A percentile compares a stretch with the other conserved stretches of the same genome.
phyloP scores from a whole-genome alignment of 192 early-diverging fungal genomes.

The Oehlia diaphana region DNA sequence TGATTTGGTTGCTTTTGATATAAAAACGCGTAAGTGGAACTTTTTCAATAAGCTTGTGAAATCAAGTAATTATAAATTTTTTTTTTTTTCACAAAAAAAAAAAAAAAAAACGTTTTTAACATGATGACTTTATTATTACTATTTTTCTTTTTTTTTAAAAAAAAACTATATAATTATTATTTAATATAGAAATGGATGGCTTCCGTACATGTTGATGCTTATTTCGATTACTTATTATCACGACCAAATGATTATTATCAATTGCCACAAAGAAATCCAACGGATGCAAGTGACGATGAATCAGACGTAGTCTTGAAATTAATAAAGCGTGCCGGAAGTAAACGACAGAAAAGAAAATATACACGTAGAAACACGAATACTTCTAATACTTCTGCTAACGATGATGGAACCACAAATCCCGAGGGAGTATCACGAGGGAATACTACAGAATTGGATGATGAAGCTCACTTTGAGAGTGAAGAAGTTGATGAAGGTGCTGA shows the following conservation, averaged over 20 bases:
- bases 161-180: not conserved
- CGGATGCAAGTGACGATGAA: constrained; percentile 11
- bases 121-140: too few species aligned
- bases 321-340: constrained; percentile 28
- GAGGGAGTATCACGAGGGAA: not conserved
- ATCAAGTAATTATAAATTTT: too few species aligned
- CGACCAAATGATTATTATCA: constrained; percentile 27
- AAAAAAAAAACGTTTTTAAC: too few species aligned
- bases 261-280: constrained; percentile 19
- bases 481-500: not conserved
- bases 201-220: constrained; percentile 21
- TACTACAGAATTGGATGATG: not conserved
- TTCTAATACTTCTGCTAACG: not conserved
- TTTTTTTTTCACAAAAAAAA: too few species aligned
- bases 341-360: constrained; percentile 27
- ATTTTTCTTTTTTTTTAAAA: not conserved
- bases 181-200: constrained; percentile 29
- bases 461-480: not conserved
- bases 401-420: not conserved
- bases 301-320: constrained; percentile 24
- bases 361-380: constrained; percentile 16
- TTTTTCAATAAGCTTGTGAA: not conserved
- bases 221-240: constrained; percentile 24
- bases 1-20: constrained; percentile 49
- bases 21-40: constrained; percentile 33